phyloP scores from a whole-genome alignment of 257 asterid species.

The Gentiana straminea region DNA sequence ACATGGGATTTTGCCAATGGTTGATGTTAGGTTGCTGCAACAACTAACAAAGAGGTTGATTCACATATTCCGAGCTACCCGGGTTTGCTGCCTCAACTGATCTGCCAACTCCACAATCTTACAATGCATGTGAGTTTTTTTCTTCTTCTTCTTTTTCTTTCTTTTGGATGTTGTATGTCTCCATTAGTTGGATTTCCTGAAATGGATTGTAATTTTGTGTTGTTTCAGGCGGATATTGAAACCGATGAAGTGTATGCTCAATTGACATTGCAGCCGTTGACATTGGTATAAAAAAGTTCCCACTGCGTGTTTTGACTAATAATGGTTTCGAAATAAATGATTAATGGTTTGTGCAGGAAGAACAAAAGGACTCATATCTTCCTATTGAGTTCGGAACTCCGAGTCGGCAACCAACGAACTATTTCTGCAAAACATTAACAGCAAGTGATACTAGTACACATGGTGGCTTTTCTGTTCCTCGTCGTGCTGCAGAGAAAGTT shows the following conservation, averaged over 20 bases:
- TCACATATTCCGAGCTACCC: conserved; percentile 93
- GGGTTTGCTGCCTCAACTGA: conserved; percentile 75
- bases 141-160: background rate
- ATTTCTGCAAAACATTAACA: conserved; percentile 92
- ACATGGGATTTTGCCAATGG: conserved; percentile 14
- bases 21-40: conserved; percentile 69
- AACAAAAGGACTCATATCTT: conserved; percentile 79
- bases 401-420: conserved; percentile 88
- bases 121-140: conserved; percentile 84
- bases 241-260: conserved; percentile 97
- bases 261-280: conserved; percentile 94
- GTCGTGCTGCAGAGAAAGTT: conserved; percentile 99
- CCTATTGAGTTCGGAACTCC: conserved; percentile 88
- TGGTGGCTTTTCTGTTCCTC: conserved; percentile 97
- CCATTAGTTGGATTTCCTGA: conserved; percentile 7
- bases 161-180: conserved; percentile 6
- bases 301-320: conserved; percentile 4
- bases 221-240: conserved; percentile 89
- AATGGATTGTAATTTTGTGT: conserved; percentile 15
- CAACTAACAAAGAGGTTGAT: conserved; percentile 90
- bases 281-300: conserved; percentile 34
- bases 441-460: conserved; percentile 98
- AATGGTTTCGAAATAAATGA: conserved; percentile 2
- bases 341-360: conserved; percentile 48
- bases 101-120: conserved; percentile 96